Base-by-base conservation (phyloP, 2,329 filamentous ascomycete genomes). In the Colletotrichum orchidophilum region DNA sequence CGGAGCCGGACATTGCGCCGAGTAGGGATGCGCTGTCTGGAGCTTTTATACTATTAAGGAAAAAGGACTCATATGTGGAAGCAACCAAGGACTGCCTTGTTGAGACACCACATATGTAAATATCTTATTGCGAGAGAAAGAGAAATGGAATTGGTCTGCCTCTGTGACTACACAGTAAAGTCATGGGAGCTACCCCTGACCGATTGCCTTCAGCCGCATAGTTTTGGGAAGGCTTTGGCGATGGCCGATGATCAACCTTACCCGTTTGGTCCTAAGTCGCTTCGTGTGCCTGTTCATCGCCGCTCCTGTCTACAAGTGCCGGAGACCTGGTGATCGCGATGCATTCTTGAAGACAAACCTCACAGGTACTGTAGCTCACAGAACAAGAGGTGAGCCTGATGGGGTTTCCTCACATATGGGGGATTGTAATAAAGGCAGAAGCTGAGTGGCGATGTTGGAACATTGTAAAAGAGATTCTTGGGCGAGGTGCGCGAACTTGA, bases 181-280 rank as follows among this genome's bases (percentile, higher is more conserved):
- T 21, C 33, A 7, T 15, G 4, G 27, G 11, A 46, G 18, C n/a
- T 61, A 58, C 64, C 68, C 68, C 58, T 68, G 64, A 42, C 26
- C 7, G 42, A 42, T 42, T 5, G 21, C 33, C 42, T 46, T 71
- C 68, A 71, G 68, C 68, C 68, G 68, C 68, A 71, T 39, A 50
- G 26, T 5, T 63, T 68, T 35, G 33, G 68, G 57, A 39, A 61
- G 64, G 15, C 42, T 42, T 68, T 59, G 65, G 64, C 64, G 58
- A 71, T 53, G 64, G 55, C 21, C 3, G 0, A n/a, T 46, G 21
- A 3, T 5, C 15, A 49, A 54, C 64, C 64, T 53, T 71, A 21
- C 42, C 68, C 26, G 6, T 39, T 71, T 63, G 42, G 68, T 49
- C 5, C n/a, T 39, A 46, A n/a, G n/a, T 26, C 24, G 1, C 6